Evolutionary conservation across 2,329 filamentous ascomycete genomes (phyloP), one percentile per base, ranked within the genome.

Genomic region (Ophiocordyceps camponoti-rufipedis): DNA sequence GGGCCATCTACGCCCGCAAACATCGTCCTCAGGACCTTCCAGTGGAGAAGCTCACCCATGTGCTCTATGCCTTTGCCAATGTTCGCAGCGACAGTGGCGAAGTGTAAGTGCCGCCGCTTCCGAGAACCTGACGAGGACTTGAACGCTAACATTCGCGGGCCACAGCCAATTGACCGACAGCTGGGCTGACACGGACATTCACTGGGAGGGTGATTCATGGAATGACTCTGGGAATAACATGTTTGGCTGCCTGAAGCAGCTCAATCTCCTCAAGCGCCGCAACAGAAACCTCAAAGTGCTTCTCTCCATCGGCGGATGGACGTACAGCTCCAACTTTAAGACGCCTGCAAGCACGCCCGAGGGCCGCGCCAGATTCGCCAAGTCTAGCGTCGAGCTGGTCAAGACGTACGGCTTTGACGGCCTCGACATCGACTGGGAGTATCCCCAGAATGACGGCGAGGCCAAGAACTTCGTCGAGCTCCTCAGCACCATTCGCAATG

Each of bases 61-160:
- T 96, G 5, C 75, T 95, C 14, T 95, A 95, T 53, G 70, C 88
- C 14, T 96, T 96, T 63, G 89, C 85, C 56, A 93, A 95, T 58
- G 75, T 94, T 48, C 74, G 76, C 4, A 71, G 79, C 3, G 84
- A 89, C 3, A 77, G 73, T 31, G 89, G 89, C 44, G 85, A 93
- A 62, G 86, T 93, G 62, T 82, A 62, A 52, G 61, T 55, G 1
- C 23, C 23, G 19, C 45, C 19, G n/a, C 19, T n/a, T 40, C n/a
- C 13, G 12, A 28, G 40, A 10, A 5, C 40, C 12, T 11, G 5
- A 16, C 19, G 46, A 49, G 39, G 47, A 35, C 16, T n/a, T n/a
- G 9, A 29, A 19, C 12, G 7, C 28, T 38, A 11, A 18, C 48
- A 52, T 32, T 51, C 41, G 10, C 14, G 19, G 13, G 11, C 40